A percentile compares a stretch with the other conserved stretches of the same genome.
These are phyloP conservation scores for Diplodia seriata DNA, from an alignment of 2,329 filamentous ascomycete species.

Conservation along the genomic window DNA sequence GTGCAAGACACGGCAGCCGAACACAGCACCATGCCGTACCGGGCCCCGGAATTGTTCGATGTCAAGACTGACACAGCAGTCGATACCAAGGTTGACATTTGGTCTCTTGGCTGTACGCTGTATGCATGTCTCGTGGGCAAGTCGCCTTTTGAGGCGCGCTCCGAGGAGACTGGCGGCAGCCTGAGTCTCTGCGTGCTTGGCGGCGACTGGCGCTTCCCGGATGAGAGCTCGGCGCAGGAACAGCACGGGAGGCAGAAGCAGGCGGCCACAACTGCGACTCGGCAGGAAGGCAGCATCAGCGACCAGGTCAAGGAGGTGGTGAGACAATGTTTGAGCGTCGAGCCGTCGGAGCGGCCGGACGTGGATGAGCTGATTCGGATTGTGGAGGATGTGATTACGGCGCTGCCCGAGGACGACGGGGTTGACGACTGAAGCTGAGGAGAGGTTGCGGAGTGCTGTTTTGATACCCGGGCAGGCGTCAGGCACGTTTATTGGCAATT, in stretches of 20 bases:
- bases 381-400: slow-evolving; percentile 74
- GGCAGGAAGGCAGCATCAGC: slow-evolving; percentile 68
- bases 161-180: slow-evolving; percentile 93
- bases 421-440: slow-evolving; percentile 16
- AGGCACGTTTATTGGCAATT: slow-evolving; percentile 22
- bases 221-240: slow-evolving; percentile 67
- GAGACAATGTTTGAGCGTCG: slow-evolving; percentile 81
- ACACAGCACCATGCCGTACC: slow-evolving; percentile 98
- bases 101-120: slow-evolving; percentile 96
- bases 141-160: slow-evolving; percentile 93
- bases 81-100: slow-evolving; percentile 97
- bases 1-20: slow-evolving; percentile 95
- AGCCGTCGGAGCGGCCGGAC: slow-evolving; percentile 86
- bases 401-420: slow-evolving; percentile 67
- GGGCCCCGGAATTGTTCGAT: slow-evolving; percentile 96
- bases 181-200: slow-evolving; percentile 90
- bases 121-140: slow-evolving; percentile 97
- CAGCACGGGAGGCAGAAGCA: slow-evolving; percentile 60
- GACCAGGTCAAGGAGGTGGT: slow-evolving; percentile 88
- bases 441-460: slow-evolving; percentile 2
- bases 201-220: slow-evolving; percentile 96
- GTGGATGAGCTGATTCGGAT: slow-evolving; percentile 81
- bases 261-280: slow-evolving; percentile 35
- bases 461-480: slow-evolving; percentile 34
- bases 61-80: slow-evolving; percentile 91